Conservation (phyloP, 1,284 basidiomycete genomes). For the Stygiomarasmius scandens region DNA sequence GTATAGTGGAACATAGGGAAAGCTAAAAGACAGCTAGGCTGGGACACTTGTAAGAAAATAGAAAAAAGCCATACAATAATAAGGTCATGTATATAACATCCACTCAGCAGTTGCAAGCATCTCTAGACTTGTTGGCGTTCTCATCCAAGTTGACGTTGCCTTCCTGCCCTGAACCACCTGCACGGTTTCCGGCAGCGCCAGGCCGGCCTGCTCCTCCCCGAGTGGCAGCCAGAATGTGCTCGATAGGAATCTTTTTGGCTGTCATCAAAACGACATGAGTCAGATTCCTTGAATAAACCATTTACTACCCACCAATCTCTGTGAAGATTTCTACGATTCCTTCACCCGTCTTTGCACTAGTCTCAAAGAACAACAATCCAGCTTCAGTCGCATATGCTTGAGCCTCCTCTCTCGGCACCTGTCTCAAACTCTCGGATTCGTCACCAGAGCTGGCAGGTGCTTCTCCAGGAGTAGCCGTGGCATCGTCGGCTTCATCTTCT, state of each 20-base stretch:
- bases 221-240: constrained; percentile 84
- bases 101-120: constrained; percentile 77
- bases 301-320: constrained; percentile 77
- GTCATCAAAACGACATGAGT: constrained; percentile 15
- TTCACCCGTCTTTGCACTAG: constrained; percentile 96
- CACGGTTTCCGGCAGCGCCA: constrained; percentile 57
- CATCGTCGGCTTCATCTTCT: constrained; percentile 85
- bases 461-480: constrained; percentile 83
- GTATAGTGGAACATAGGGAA: constrained; percentile 3
- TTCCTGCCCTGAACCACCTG: constrained; percentile 54
- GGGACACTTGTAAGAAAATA: constrained; percentile 5
- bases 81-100: neutral
- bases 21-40: constrained; percentile 2
- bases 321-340: constrained; percentile 98
- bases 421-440: constrained; percentile 76
- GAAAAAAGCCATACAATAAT: constrained; percentile 22
- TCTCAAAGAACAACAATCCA: constrained; percentile 95
- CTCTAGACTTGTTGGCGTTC: constrained; percentile 66
- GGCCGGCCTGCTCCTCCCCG: constrained; percentile 63
- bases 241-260: constrained; percentile 97
- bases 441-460: constrained; percentile 47
- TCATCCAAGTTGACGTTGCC: constrained; percentile 76
- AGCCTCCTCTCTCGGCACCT: constrained; percentile 93
- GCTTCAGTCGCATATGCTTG: constrained; percentile 95
- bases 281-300: constrained; percentile 5